Evolutionary conservation across 1,284 basidiomycete species (phyloP), one percentile per base, ranked within the genome.

Genomic region (Austroboletus novae-zelandiae): DNA sequence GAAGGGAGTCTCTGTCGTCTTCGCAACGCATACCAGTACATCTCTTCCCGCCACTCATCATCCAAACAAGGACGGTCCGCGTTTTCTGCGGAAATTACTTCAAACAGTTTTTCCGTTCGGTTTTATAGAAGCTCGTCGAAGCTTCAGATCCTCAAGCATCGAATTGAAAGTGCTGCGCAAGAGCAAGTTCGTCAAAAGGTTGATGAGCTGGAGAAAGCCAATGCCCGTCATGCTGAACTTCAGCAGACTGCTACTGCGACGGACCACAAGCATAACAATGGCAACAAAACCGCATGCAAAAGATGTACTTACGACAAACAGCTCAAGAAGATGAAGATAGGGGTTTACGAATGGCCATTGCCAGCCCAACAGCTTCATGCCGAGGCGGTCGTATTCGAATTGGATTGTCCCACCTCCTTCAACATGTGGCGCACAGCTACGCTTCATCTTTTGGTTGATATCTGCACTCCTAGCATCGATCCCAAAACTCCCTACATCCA

Each of bases 331-430:
- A 53, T 77, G 55, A 18, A 15, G 0, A 74, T 80, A 27, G 8
- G 18, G 0, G 57, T 73, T 2, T 64, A 75, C 36, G 78, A 80
- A 50, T 78, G 75, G 78, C 78, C 77, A 0, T 56, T 81, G 18
- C 76, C 79, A 0, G 31, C 50, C 2, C 14, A 35, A 15, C 15
- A 35, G 34, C 34, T 35, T 9, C 34, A 48, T 1, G 69, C 68
- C 0, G 58, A 70, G 45, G 54, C 52, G 0, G 66, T 70, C 0
- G 61, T 81, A 0, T 81, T 83, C 43, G 79, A 82, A 46, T 53
- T 79, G 2, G 46, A 55, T 5, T 69, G 68, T 40, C 80, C 80
- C 0, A 25, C 52, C 0, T 52, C 58, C 0, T 77, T 79, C 51
- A 53, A 62, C 4, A 61, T 69, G 34, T 81, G 80, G 80, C 66